Percentiles rank a stretch among this genome's conserved stretches.
phyloP scores from a whole-genome alignment of 208 protist genomes.

The Trypanosoma congolense region DNA sequence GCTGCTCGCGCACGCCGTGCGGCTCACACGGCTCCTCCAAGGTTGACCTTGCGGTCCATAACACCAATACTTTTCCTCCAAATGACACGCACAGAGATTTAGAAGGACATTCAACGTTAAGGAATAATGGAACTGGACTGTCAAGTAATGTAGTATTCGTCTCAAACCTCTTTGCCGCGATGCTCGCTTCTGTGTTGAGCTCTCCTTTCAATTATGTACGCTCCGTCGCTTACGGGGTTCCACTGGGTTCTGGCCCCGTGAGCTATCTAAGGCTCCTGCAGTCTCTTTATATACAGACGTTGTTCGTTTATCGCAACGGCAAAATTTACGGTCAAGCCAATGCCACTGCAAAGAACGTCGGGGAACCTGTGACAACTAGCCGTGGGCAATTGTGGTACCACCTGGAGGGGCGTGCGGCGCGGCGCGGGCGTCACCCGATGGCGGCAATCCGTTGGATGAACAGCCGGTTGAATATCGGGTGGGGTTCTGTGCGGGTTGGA shows the following conservation, averaged over 20 bases:
- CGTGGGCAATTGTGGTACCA: slow-evolving; percentile 9
- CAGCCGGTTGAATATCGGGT: slow-evolving; percentile 85
- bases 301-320: slow-evolving; percentile 63
- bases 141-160: slow-evolving; percentile 48
- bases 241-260: slow-evolving; percentile 59
- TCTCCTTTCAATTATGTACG: slow-evolving; percentile 88
- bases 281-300: slow-evolving; percentile 71
- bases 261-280: slow-evolving; percentile 54
- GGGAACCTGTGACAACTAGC: neutral
- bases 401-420: slow-evolving; percentile 2
- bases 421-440: slow-evolving; percentile 33
- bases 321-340: slow-evolving; percentile 53
- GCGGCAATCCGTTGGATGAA: slow-evolving; percentile 75
- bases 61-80: no score
- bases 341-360: slow-evolving; percentile 13
- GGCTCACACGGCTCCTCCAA: no score
- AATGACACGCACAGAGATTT: no score
- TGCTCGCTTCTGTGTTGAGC: slow-evolving; percentile 74
- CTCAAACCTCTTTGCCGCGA: slow-evolving; percentile 72
- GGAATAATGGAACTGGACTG: no score
- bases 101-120: no score
- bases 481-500: slow-evolving; percentile 84
- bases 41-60: no score
- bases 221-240: slow-evolving; percentile 78
- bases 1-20: neutral